Conservation (phyloP, 2,329 filamentous ascomycete genomes). For the Alternaria postmessia region DNA sequence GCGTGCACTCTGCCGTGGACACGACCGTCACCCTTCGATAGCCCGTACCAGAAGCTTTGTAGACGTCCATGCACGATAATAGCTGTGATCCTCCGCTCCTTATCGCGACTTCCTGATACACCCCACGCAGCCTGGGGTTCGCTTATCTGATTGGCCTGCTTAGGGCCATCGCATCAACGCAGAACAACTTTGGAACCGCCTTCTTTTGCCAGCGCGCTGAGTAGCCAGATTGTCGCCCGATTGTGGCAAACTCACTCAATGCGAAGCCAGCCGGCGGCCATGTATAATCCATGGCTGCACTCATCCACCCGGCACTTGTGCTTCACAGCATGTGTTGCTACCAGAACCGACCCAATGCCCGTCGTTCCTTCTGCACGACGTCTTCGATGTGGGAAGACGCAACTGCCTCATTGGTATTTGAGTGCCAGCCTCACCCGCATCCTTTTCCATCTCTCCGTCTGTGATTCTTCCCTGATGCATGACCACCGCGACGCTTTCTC, state of each 20-base stretch:
- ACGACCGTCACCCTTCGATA: neutral
- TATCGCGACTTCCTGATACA: constrained; percentile 33
- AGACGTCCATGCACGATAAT: neutral
- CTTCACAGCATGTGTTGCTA: constrained; percentile 10
- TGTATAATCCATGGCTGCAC: constrained; percentile 10
- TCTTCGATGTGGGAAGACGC: constrained; percentile 15
- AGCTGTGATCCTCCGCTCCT: constrained; percentile 18
- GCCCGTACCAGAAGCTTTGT: neutral
- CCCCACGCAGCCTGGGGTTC: constrained; percentile 28
- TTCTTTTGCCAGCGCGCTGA: constrained; percentile 7
- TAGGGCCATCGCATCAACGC: constrained; percentile 10
- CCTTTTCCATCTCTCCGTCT: neutral
- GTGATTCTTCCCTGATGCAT: neutral
- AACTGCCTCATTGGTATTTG: constrained; percentile 5
- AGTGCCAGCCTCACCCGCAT: constrained; percentile 10
- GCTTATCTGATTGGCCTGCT: constrained; percentile 26
- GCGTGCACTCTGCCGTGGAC: neutral
- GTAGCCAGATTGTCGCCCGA: neutral
- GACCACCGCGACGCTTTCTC: constrained; percentile 1
- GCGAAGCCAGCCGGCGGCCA: constrained; percentile 19
- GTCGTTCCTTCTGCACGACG: constrained; percentile 16
- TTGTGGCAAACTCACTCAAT: constrained; percentile 18
- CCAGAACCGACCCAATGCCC: constrained; percentile 11
- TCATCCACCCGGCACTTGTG: constrained; percentile 8
- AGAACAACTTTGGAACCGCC: constrained; percentile 16